phyloP scores from a whole-genome alignment of 768 basidiomycete species.

The Naganishia kalamii region DNA sequence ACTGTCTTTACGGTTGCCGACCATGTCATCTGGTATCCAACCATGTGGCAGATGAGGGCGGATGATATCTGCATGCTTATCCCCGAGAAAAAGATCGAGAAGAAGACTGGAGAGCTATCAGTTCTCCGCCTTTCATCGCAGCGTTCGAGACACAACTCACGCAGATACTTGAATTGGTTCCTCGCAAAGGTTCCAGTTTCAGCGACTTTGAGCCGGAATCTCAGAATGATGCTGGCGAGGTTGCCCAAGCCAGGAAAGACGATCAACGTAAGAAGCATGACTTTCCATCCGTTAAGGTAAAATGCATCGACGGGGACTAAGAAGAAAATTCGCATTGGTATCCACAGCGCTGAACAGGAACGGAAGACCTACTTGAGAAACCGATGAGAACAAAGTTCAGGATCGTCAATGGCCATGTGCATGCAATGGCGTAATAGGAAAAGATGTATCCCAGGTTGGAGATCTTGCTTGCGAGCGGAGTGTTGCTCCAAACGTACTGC shows the following conservation, averaged over 20 bases:
- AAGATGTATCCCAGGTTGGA: slow-evolving; percentile 55
- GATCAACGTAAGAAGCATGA: slow-evolving; percentile 53
- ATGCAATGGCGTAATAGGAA: slow-evolving; percentile 53
- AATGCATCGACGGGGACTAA: background rate
- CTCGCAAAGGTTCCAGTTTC: background rate
- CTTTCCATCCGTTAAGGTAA: slow-evolving; percentile 6
- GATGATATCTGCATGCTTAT: slow-evolving; percentile 64
- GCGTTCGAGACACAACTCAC: slow-evolving; percentile 57
- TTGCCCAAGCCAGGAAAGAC: slow-evolving; percentile 63
- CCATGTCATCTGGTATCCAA: slow-evolving; percentile 49
- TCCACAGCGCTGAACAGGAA: background rate
- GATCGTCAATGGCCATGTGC: slow-evolving; percentile 58
- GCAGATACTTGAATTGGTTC: background rate
- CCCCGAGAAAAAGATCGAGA: slow-evolving; percentile 55
- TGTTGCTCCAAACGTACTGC: slow-evolving; percentile 46
- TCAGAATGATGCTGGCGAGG: slow-evolving; percentile 49
- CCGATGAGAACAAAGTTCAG: slow-evolving; percentile 49
- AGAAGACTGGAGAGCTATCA: slow-evolving; percentile 50
- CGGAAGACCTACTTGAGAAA: background rate
- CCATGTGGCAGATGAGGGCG: slow-evolving; percentile 56
- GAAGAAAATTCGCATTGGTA: background rate
- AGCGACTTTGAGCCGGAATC: slow-evolving; percentile 28
- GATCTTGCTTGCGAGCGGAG: slow-evolving; percentile 54
- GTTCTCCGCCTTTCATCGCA: background rate
- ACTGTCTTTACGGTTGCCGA: background rate